Conservation (phyloP, 1,284 basidiomycete genomes). For the Austroboletus niveus region DNA sequence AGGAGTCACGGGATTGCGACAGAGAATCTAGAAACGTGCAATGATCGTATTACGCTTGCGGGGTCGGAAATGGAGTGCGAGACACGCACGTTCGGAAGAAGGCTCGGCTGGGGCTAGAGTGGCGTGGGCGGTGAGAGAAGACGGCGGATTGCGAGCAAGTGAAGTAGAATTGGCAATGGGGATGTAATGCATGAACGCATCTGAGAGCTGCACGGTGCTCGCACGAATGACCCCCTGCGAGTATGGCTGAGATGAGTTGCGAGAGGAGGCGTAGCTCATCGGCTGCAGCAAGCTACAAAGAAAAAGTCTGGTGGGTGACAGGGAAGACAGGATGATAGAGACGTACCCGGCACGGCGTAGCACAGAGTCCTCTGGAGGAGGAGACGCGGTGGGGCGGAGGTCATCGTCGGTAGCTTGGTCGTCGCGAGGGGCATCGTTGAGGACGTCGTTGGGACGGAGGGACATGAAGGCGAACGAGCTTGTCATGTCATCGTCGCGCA, state of each 20-base stretch:
- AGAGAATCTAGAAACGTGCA: constrained; percentile 26
- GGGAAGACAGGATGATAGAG: constrained; percentile 4
- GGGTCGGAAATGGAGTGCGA: constrained; percentile 3
- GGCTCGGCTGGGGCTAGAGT: constrained; percentile 16
- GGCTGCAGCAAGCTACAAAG: constrained; percentile 31
- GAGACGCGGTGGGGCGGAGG: constrained; percentile 17
- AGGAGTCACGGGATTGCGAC: constrained; percentile 32
- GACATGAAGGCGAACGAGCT: constrained; percentile 14
- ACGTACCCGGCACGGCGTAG: constrained; percentile 52
- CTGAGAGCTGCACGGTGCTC: constrained; percentile 62
- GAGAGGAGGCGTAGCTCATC: constrained; percentile 36
- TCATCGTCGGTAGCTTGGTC: constrained; percentile 18
- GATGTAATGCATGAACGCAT: constrained; percentile 22
- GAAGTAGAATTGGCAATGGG: neutral
- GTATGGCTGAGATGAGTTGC: constrained; percentile 38
- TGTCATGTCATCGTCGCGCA: constrained; percentile 5
- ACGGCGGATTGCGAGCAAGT: neutral
- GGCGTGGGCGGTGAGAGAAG: constrained; percentile 15
- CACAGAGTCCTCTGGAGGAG: constrained; percentile 38
- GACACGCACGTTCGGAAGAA: constrained; percentile 23
- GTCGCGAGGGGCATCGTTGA: constrained; percentile 1
- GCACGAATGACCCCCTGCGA: constrained; percentile 63
- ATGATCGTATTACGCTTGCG: constrained; percentile 11
- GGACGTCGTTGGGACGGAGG: neutral
- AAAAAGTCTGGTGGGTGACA: constrained; percentile 1